Evolutionary conservation across 192 early-diverging fungal species (phyloP), one percentile per base, ranked within the genome.

Genomic region (Backusella liffmaniae): DNA sequence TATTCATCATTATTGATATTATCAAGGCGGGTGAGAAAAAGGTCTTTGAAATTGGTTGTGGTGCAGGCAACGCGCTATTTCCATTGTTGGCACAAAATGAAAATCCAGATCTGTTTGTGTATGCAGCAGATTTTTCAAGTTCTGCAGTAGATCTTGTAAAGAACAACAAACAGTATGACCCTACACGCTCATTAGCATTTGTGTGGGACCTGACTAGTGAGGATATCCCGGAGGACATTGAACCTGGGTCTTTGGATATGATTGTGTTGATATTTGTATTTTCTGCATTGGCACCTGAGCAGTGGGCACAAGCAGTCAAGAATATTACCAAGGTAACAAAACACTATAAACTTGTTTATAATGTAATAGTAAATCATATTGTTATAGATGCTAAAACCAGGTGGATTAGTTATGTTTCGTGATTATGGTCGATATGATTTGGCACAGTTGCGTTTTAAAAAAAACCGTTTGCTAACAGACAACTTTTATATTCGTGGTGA

Each of bases 381-480:
- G 29, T 10, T 12, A 18, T 74, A 74, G 84, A 78, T 90, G 62
- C 67, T 99, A 21, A 96, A 95, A 75, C 96, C 97, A 9, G 97
- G 97, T 15, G 97, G 98, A 30, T 73, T 93, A 26, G 86, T 99
- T 5, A 79, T 97, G 72, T 95, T 97, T 80, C 85, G 95, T 39
- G 98, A 99, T 81, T 99, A 99, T 83, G 98, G 95, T 16, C 84
- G 97, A n/a, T 96, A 99, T 82, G 98, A 99, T 82, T 88, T 97
- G 79, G 95, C 97, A 16, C 98, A 99, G 83, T 84, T 99, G 66
- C 91, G 97, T 59, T 97, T 99, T 83, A 99, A 99, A 80, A 85
- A 92, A 21, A 94, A 93, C 46, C 88, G 96, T 32, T 87, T 97
- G 80, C 82, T 99, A 8, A 91, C 94, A 8, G 93, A 96, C 35